Evolutionary conservation across 2,329 filamentous ascomycete genomes (phyloP).

Genomic region (Pseudogymnoascus sp.): DNA sequence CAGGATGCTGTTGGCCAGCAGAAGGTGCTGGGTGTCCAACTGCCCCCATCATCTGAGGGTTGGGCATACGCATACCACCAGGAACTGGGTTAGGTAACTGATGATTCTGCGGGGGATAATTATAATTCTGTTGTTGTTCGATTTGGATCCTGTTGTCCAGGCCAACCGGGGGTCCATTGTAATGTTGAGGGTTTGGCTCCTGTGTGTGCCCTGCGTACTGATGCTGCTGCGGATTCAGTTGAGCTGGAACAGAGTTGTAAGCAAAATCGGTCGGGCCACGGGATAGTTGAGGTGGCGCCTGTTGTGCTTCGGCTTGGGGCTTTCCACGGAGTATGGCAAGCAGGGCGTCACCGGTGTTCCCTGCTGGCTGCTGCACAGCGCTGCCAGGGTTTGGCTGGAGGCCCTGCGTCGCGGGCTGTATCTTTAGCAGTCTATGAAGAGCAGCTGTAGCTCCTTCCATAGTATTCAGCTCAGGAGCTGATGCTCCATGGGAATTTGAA

Average conservation of each 20-base stretch:
- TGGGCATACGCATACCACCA: constrained; percentile 2
- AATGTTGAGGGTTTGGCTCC: not conserved
- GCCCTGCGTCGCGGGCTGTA: constrained; percentile 45
- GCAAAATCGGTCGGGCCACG: not conserved
- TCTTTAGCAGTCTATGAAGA: constrained; percentile 47
- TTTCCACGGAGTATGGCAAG: constrained; percentile 43
- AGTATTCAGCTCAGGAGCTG: constrained; percentile 30
- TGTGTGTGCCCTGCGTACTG: not conserved
- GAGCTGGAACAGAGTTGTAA: not conserved
- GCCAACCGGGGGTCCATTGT: not conserved
- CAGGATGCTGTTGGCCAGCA: not conserved
- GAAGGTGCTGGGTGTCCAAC: not conserved
- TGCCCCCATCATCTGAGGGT: not conserved
- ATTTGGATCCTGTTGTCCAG: constrained; percentile 1
- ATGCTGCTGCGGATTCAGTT: not conserved
- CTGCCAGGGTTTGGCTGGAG: constrained; percentile 29
- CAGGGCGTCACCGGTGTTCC: constrained; percentile 38
- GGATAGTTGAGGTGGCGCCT: not conserved
- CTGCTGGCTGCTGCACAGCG: constrained; percentile 14
- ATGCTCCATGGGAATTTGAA: not conserved
- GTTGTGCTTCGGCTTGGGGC: constrained; percentile 14
- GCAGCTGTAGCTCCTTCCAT: constrained; percentile 41
- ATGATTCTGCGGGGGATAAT: not conserved
- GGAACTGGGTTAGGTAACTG: not conserved
- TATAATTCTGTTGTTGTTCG: not conserved